Evolutionary conservation across 139 green algal species (phyloP), one percentile per base, ranked within the genome.

Genomic region (Picochlorum sp.): DNA sequence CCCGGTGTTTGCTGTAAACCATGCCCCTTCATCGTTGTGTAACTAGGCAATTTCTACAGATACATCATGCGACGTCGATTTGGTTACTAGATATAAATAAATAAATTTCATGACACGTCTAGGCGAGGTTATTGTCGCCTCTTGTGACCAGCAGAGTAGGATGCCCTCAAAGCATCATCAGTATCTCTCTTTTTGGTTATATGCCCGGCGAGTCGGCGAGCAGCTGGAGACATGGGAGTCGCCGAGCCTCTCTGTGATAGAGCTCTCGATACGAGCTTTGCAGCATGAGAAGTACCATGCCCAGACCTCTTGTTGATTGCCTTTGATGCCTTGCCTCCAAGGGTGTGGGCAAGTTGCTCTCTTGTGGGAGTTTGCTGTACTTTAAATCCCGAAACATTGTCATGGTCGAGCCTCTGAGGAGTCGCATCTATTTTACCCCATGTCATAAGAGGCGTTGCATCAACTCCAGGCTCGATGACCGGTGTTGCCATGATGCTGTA

Each of bases 371-470:
- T 41, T 26, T 77, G 58, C 5, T 49, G 49, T 26, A 77, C 68
- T 14, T 38, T 61, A 60, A 77, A 77, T 8, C 65, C 64, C 1
- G 70, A 37, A 18, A 24, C 56, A 56, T 71, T 34, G 37, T 73
- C 71, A 26, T 77, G 64, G 6, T 77, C 64, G 6, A 78, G 63
- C 10, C 88, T 71, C 69, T 92, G 62, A 6, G 88, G 88, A 16
- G 88, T 95, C 68, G 60, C 74, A 21, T 70, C 82, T 18, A 95
- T 80, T 51, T 94, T 85, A 18, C 88, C 88, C 88, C 88, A 95
- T 3, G 88, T 95, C 78, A 95, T 89, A 15, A 95, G 64, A 2
- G 87, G 88, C 1, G 80, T 87, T 41, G 62, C 71, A 5, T 74
- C 82, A n/a, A 69, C 72, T 32, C 56, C 68, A 10, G 74, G 80